Conservation (phyloP, 1,284 basidiomycete genomes). For the Coriolopsis trogii region DNA sequence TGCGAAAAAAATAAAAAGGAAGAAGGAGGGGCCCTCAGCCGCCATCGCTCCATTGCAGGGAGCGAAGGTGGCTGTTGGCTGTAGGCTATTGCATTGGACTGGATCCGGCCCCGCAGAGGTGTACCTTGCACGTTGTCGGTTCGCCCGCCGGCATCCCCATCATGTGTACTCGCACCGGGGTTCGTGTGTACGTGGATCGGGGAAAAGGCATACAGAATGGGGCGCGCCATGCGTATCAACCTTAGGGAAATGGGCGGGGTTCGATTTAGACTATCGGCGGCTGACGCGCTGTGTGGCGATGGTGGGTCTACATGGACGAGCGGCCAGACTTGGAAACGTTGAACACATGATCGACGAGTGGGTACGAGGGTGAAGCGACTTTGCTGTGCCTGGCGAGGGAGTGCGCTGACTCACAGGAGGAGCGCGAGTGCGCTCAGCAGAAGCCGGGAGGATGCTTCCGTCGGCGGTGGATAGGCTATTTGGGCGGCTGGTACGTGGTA, state of each 20-base stretch:
- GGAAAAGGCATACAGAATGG: not conserved
- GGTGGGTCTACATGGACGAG: not conserved
- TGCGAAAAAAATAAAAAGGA: not conserved
- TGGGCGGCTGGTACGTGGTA: not conserved
- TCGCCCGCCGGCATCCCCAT: no score
- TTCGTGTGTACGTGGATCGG: not conserved
- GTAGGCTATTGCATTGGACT: not conserved
- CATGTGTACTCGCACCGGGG: not conserved
- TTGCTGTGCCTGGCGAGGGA: not conserved
- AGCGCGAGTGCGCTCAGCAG: not conserved
- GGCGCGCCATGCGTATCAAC: not conserved
- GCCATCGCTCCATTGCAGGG: not conserved
- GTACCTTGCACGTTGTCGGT: not conserved
- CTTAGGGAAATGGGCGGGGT: not conserved
- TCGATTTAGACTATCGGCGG: not conserved
- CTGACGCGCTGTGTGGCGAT: not conserved
- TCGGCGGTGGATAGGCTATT: not conserved
- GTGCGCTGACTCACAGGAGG: not conserved
- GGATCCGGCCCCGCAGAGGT: not conserved
- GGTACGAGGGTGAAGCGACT: not conserved
- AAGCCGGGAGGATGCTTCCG: not conserved
- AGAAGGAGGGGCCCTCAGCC: not conserved
- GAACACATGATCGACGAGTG: not conserved
- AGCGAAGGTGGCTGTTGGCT: not conserved
- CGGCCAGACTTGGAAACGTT: not conserved